Base-by-base conservation (phyloP, 225 moss, liverwort and hornwort species). In the Pseudisothecium myosuroides region DNA sequence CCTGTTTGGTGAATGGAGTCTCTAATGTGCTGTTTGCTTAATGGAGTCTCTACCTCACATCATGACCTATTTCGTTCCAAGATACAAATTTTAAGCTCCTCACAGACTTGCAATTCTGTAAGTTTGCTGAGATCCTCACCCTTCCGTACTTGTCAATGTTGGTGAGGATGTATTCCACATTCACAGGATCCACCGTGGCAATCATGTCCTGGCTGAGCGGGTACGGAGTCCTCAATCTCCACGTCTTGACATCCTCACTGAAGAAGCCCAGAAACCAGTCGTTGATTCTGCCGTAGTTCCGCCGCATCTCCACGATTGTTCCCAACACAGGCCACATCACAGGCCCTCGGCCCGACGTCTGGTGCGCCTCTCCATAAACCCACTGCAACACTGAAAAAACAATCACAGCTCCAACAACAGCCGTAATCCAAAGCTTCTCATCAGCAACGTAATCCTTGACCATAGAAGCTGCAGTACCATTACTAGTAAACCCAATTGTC, bases 111-210 rank as follows among this genome's bases (percentile, higher is more conserved):
- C 32, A 81, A 14, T 45, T 62, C 31, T 22, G 17, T 20, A 12
- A 76, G 34, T 22, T 45, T 14, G 45, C 62, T 31, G 32, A 62
- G 61, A 59, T 45, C 3, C 27, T 62, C 82, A 91, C 93, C 91
- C 88, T 93, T 21, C 91, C 93, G 71, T 90, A 93, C 49, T 69
- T 93, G 9, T 90, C 60, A 22, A 93, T 52, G 62, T 93, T 88
- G 63, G 86, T 91, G 56, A 93, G 93, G 55, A 91, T 72, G 84
- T 93, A 81, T 69, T 93, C 91, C 80, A 91, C 93, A 49, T 75
- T 87, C n/a, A n/a, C 84, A 58, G 90, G 93, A 69, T 93, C 93
- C 1, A 93, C 93, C 12, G 91, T 88, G 14, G 68, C 17, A 20
- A 93, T 86, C 19, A 90, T 7, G n/a, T 56, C 69, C n/a, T 10